Percentiles rank a stretch among this genome's conserved stretches.
phyloP scores from a whole-genome alignment of 2,329 filamentous ascomycete species.

The Simplicillium aogashimaense region DNA sequence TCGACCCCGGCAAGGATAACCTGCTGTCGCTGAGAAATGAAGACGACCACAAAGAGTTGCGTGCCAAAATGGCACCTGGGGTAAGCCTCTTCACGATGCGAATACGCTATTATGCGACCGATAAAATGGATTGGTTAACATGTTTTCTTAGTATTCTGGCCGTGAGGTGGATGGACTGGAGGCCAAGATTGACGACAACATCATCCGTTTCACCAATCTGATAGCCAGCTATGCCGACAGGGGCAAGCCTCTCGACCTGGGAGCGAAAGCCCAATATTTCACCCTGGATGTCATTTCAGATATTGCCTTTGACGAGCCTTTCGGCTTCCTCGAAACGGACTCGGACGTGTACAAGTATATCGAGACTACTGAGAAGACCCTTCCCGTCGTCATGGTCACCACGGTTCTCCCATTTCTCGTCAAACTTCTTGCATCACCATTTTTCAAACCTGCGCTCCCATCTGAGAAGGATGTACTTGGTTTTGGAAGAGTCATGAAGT shows the following conservation, averaged over 20 bases:
- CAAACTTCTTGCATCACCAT: slow-evolving; percentile 26
- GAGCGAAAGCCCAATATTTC: slow-evolving; percentile 36
- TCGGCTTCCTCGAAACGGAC: slow-evolving; percentile 34
- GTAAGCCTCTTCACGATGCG: slow-evolving; percentile 16
- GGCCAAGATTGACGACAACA: slow-evolving; percentile 34
- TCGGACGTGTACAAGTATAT: slow-evolving; percentile 37
- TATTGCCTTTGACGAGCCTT: slow-evolving; percentile 36
- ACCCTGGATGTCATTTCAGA: slow-evolving; percentile 44
- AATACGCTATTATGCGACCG: neutral
- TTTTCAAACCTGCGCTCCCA: slow-evolving; percentile 30
- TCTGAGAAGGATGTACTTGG: slow-evolving; percentile 26
- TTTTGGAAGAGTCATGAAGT: slow-evolving; percentile 33
- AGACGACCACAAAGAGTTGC: slow-evolving; percentile 27
- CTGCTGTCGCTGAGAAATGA: slow-evolving; percentile 39
- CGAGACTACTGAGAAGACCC: slow-evolving; percentile 26
- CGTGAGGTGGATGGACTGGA: slow-evolving; percentile 43
- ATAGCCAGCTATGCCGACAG: slow-evolving; percentile 26
- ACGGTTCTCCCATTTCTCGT: slow-evolving; percentile 30
- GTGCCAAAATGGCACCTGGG: slow-evolving; percentile 39
- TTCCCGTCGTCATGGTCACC: slow-evolving; percentile 33
- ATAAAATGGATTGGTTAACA: neutral
- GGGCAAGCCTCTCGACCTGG: slow-evolving; percentile 35
- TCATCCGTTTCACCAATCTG: slow-evolving; percentile 32
- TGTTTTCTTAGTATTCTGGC: slow-evolving; percentile 28
- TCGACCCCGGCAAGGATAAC: slow-evolving; percentile 41